Base-by-base conservation (phyloP, 2,329 filamentous ascomycete species). In the Trichoderma sp. region DNA sequence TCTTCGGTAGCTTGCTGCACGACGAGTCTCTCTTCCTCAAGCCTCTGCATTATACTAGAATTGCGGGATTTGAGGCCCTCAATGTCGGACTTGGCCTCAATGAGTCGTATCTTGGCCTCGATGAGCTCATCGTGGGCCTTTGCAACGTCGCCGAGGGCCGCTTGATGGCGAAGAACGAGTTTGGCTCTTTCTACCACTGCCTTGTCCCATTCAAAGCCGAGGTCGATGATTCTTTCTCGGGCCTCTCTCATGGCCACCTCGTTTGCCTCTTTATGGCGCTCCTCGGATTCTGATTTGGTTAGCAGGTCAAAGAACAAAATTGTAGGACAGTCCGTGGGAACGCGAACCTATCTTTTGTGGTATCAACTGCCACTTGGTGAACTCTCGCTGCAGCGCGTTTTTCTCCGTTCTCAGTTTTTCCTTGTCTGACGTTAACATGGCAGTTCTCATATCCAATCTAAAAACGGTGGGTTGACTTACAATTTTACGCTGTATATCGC, bases 61-160 rank as follows among this genome's bases (percentile, higher is more conserved):
- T 94, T 93, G 71, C 90, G 90, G 17, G 84, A 83, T 76, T 88
- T 88, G n/a, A 98, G 84, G 6, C 88, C 88, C 58, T 89, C 85
- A 3, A 92, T 81, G 76, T 99, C 96, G 0, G 94, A 98, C n/a
- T 85, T 80, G 1, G 94, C 95, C 83, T 99, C 96, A 34, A 97
- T 87, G 0, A 88, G 83, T 73, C 90, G 86, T 58, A 98, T 85
- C 75, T 93, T 88, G 2, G 88, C 89, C 76, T 95, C 90, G 17
- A 95, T 81, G 12, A 93, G 82, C 15, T 87, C 86, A 59, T 91
- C 85, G 67, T 92, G 89, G 6, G 89, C 85, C 63, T 84, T 80
- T 15, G 88, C 88, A 58, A 97, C 86, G 23, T 81, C 78, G n/a
- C 87, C 85, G 8, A 97, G 86, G 5, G 88, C 84, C 74, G 88